These are phyloP conservation scores for Penicillium sp. DNA, from an alignment of 2,329 filamentous ascomycete species.

Conservation along the genomic window DNA sequence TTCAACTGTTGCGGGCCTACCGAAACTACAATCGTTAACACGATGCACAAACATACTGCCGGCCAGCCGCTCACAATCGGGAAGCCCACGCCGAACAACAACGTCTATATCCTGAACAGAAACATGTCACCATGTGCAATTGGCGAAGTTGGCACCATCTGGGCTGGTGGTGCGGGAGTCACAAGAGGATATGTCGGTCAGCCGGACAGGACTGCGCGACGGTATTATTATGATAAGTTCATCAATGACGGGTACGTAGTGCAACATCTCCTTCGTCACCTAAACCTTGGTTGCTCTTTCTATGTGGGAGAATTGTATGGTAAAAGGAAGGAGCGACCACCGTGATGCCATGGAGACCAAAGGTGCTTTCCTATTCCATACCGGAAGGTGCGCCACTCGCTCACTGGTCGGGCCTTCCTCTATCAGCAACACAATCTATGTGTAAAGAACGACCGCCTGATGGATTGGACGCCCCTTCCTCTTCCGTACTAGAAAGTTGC, in stretches of 20 bases:
- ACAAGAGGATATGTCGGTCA: conserved; percentile 16
- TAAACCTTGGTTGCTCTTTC: too few relatives aligned
- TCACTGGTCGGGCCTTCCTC: too few relatives aligned
- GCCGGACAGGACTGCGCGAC: conserved; percentile 12
- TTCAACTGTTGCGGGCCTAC: conserved; percentile 21
- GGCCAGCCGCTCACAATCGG: conserved; percentile 16
- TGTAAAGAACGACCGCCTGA: too few relatives aligned
- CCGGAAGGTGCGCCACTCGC: too few relatives aligned
- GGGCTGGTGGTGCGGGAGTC: conserved; percentile 15
- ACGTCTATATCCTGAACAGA: conserved; percentile 17
- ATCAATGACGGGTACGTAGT: conserved; percentile 14
- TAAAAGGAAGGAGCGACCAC: too few relatives aligned
- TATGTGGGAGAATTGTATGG: too few relatives aligned
- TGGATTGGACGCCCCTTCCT: too few relatives aligned
- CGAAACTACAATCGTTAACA: conserved; percentile 19
- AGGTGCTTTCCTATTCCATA: too few relatives aligned
- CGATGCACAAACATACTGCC: conserved; percentile 17
- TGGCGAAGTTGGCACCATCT: conserved; percentile 16
- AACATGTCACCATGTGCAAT: conserved; percentile 3
- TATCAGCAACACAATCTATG: too few relatives aligned
- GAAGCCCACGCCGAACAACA: conserved; percentile 19
- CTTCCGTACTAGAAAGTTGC: too few relatives aligned
- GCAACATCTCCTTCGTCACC: too few relatives aligned
- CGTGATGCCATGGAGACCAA: too few relatives aligned
- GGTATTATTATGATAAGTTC: conserved; percentile 16